Conservation (phyloP, 805 yeast genomes). For the Millerozyma miso region DNA sequence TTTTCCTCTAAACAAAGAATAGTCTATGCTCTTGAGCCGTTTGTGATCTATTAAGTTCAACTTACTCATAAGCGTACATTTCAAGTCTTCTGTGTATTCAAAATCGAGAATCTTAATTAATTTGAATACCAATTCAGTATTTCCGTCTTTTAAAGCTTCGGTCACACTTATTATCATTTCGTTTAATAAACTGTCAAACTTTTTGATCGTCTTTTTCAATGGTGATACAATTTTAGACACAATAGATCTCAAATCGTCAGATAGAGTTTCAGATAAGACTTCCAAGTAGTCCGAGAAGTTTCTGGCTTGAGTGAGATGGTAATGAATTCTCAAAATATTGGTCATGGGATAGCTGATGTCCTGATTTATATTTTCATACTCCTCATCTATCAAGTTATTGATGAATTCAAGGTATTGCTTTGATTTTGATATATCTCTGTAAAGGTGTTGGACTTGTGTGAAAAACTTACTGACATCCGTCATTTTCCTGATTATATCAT, state of each 20-base stretch:
- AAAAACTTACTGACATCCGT: slow-evolving; percentile 69
- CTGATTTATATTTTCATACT: slow-evolving; percentile 28
- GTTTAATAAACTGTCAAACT: slow-evolving; percentile 61
- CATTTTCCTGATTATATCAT: slow-evolving; percentile 63
- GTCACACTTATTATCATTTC: slow-evolving; percentile 66
- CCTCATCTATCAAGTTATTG: slow-evolving; percentile 47
- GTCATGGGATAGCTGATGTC: slow-evolving; percentile 44
- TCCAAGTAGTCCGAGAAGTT: slow-evolving; percentile 76
- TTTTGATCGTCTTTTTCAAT: slow-evolving; percentile 42
- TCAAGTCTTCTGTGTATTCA: slow-evolving; percentile 77
- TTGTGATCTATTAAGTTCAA: slow-evolving; percentile 19
- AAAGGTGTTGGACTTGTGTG: slow-evolving; percentile 61
- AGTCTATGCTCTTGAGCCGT: slow-evolving; percentile 18
- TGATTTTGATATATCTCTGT: slow-evolving; percentile 57
- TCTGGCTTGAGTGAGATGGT: slow-evolving; percentile 60
- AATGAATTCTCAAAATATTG: slow-evolving; percentile 64
- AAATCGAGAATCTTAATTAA: slow-evolving; percentile 71
- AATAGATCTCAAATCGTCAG: slow-evolving; percentile 66
- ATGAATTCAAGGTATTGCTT: slow-evolving; percentile 47
- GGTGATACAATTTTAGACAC: slow-evolving; percentile 54
- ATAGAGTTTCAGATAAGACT: slow-evolving; percentile 41
- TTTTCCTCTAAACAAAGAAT: slow-evolving; percentile 25
- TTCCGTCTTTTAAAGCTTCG: slow-evolving; percentile 69
- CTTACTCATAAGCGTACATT: slow-evolving; percentile 30
- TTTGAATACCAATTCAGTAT: slow-evolving; percentile 63